Evolutionary conservation across 2,329 filamentous ascomycete genomes (phyloP).

Genomic region (Colletotrichum somersetense): DNA sequence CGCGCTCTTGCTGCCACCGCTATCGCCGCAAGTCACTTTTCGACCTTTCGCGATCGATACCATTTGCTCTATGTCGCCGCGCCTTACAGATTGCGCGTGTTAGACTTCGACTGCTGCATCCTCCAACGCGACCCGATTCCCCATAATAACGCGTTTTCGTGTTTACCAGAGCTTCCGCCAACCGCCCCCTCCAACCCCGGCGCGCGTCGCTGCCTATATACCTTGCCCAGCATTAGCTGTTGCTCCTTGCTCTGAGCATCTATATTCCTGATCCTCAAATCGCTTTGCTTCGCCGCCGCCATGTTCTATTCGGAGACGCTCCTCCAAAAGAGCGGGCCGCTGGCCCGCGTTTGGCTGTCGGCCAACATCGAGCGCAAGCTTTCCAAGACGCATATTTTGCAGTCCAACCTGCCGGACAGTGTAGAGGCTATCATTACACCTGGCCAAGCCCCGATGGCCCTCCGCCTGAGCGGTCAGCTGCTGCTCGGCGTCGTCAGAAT

Average conservation of each 20-base stretch:
- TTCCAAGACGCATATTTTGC: constrained; percentile 94
- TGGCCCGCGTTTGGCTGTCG: constrained; percentile 98
- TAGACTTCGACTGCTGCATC: constrained; percentile 35
- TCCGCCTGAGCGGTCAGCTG: constrained; percentile 93
- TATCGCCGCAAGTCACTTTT: constrained; percentile 39
- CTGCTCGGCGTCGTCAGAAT: constrained; percentile 96
- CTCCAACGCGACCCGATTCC: constrained; percentile 39
- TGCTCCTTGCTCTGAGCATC: constrained; percentile 22
- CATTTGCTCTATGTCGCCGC: constrained; percentile 42
- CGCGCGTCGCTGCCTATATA: constrained; percentile 40
- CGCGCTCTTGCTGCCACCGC: constrained; percentile 37
- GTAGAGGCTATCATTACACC: constrained; percentile 95
- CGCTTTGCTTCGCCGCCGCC: constrained; percentile 49
- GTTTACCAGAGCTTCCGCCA: constrained; percentile 43
- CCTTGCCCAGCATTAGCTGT: constrained; percentile 32
- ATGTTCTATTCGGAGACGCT: constrained; percentile 99
- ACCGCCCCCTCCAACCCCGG: constrained; percentile 31
- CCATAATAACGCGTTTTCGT: constrained; percentile 45
- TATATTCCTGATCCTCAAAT: constrained; percentile 2
- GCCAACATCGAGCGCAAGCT: constrained; percentile 99
- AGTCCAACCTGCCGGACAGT: constrained; percentile 94
- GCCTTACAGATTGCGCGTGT: constrained; percentile 32
- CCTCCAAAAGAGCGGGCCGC: constrained; percentile 94
- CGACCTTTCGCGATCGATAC: constrained; percentile 32
- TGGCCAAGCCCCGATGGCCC: constrained; percentile 91